Evolutionary conservation across 768 basidiomycete genomes (phyloP).

Genomic region (Epithele typhae): DNA sequence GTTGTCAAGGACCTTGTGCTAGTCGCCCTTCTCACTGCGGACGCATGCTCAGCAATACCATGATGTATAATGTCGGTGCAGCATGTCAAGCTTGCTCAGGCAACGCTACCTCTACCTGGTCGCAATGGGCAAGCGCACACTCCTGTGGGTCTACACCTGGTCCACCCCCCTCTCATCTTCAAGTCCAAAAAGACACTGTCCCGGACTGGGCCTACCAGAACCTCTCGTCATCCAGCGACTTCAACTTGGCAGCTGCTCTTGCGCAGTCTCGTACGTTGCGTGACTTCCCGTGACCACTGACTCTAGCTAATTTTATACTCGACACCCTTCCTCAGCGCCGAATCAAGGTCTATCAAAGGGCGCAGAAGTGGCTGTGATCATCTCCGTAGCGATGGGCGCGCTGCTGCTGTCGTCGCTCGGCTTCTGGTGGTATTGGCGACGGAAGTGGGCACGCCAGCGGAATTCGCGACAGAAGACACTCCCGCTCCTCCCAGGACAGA

Average conservation of each 20-base stretch:
- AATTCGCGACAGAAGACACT: neutral
- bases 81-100: constrained; percentile 4
- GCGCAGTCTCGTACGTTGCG: neutral
- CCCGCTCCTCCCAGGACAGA: neutral
- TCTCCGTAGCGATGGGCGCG: constrained; percentile 3
- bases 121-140: constrained; percentile 2
- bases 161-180: constrained; percentile 1
- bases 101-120: constrained; percentile 1
- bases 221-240: constrained; percentile 1
- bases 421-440: constrained; percentile 4
- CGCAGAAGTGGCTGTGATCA: constrained; percentile 6
- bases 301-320: neutral
- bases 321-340: neutral
- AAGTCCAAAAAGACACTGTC: neutral
- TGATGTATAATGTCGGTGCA: constrained; percentile 8
- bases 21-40: neutral
- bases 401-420: neutral
- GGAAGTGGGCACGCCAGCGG: neutral
- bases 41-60: constrained; percentile 2
- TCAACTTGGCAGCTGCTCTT: constrained; percentile 4
- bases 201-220: constrained; percentile 9
- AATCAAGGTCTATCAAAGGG: neutral
- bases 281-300: no score
- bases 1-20: neutral
- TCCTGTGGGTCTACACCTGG: constrained; percentile 1